Evolutionary conservation across 1,139 yeast genomes (phyloP).

Genomic region (Saccharomyces hybrid): DNA sequence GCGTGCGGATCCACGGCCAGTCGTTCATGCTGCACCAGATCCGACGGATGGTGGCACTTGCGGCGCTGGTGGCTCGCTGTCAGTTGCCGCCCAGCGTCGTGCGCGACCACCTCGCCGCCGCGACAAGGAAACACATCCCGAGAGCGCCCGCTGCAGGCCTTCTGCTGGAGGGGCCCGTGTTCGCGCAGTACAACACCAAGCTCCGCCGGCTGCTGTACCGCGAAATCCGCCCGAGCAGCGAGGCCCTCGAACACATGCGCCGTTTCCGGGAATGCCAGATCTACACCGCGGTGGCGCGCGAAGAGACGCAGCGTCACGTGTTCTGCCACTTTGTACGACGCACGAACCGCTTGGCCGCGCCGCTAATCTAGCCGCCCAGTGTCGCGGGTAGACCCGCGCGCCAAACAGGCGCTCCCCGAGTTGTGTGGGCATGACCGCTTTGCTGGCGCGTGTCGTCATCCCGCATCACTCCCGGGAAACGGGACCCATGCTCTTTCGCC

Average conservation of each 20-base stretch:
- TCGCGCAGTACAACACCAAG: conserved; percentile 3
- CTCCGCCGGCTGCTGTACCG: neutral
- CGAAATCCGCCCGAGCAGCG: neutral
- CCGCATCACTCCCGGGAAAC: neutral
- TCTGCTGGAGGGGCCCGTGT: conserved; percentile 1
- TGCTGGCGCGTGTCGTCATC: neutral
- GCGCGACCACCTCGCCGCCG: neutral
- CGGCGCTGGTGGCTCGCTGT: conserved; percentile 23
- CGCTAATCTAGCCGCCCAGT: neutral
- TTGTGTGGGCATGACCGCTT: neutral
- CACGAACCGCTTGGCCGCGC: neutral
- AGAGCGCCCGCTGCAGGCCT: conserved; percentile 2
- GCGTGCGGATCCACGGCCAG: conserved; percentile 87
- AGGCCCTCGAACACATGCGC: neutral
- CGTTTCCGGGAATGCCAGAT: neutral
- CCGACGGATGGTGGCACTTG: conserved; percentile 90
- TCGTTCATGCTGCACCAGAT: conserved; percentile 95
- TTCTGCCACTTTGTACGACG: neutral
- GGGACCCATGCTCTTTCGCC: neutral
- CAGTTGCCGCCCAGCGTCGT: neutral
- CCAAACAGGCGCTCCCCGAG: too few relatives aligned
- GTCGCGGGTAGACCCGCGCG: neutral
- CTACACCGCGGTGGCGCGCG: neutral
- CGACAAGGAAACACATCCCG: neutral
- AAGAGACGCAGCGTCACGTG: neutral